phyloP scores from a whole-genome alignment of 75 land plant genomes.

The Cunninghamia lanceolata region DNA sequence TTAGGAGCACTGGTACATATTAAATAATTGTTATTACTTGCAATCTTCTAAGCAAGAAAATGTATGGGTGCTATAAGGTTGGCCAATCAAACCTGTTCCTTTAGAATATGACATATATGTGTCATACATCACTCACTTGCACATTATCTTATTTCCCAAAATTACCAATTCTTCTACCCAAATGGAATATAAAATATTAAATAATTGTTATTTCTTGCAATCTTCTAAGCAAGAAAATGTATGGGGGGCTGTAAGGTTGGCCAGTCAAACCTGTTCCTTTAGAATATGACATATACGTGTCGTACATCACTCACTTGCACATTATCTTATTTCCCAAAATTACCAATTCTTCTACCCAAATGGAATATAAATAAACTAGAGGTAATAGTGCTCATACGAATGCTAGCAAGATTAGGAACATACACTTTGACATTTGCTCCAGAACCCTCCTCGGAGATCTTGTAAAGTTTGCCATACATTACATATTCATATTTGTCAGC shows the following conservation, averaged over 20 bases:
- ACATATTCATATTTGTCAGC: too few species aligned
- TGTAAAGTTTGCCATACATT: too few species aligned
- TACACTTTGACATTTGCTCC: slow-evolving; percentile 59
- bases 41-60: neutral
- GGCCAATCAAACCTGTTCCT: too few species aligned
- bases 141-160: neutral
- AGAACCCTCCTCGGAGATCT: too few species aligned
- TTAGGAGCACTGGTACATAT: neutral
- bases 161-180: neutral
- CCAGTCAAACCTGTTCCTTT: too few species aligned
- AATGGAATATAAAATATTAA: too few species aligned
- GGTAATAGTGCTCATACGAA: neutral
- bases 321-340: neutral
- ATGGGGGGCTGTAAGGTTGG: neutral
- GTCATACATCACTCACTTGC: neutral
- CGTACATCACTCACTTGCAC: neutral
- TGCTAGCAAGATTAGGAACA: slow-evolving; percentile 1
- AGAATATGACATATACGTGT: neutral
- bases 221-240: neutral
- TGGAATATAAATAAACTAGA: neutral
- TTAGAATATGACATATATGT: neutral
- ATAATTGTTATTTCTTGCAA: neutral
- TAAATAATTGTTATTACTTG: too few species aligned
- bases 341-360: neutral
- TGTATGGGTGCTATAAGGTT: neutral